Base-by-base conservation (phyloP, 176 grass and related monocot species). In the Raddia guianensis region DNA sequence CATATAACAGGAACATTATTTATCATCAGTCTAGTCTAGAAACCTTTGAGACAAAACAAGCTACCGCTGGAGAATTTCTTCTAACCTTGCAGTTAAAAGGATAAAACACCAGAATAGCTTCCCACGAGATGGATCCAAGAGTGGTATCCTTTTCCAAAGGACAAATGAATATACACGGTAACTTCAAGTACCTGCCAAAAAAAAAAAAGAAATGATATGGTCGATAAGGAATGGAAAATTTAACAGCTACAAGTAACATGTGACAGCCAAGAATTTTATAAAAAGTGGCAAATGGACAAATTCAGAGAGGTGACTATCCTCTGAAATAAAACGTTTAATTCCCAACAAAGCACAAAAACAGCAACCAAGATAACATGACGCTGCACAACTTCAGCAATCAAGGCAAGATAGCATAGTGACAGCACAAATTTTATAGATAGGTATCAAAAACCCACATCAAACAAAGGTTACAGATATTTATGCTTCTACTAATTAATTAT, bases 181-280 rank as follows among this genome's bases (percentile, higher is more conserved):
- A 37, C 53, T 78, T 90, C 88, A 90, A 90, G 88, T 90, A 86
- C 88, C 88, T 90, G 67, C 59, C 78, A 68, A 45, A 68, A 68
- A 19, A 60, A 68, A 68, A 19, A 60, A 60, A 1, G n/a, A 6
- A 32, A 66, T 0, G 1, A 49, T n/a, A 71, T 13, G 7, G 27
- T 89, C 15, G 76, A 55, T 10, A 76, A 62, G 2, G 6, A 15
- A 5, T 20, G 10, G 2, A 6, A 62, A 42, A 56, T 12, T 71
- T 63, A 63, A 52, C 48, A 55, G 7, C 34, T 64, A 9, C 43
- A 0, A 47, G n/a, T 2, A 66, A 83, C 3, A 57, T 15, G 5
- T 3, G 0, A 37, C 10, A 66, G 11, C 12, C 2, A 37, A 69
- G 53, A 34, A 40, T 40, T 40, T 40, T 40, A 3, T 2, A 40